Percentiles rank a stretch among this genome's conserved stretches.
phyloP scores from a whole-genome alignment of 164 flowering plant genomes.

The Stephania japonica region DNA sequence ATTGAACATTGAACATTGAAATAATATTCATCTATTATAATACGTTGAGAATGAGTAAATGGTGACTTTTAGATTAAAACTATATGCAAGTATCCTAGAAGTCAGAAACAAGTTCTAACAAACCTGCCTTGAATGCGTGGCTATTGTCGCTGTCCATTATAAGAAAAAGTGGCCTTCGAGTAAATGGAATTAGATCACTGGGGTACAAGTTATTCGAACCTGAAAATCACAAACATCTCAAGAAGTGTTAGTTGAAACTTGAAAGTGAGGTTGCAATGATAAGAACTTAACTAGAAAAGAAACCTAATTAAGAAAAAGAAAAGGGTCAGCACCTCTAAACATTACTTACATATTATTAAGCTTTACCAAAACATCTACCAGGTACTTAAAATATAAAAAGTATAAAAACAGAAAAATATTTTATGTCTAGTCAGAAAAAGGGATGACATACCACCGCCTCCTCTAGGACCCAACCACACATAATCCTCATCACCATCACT shows the following conservation, averaged over 20 bases:
- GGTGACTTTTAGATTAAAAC: background rate
- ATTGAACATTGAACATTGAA: background rate
- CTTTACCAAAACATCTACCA: background rate
- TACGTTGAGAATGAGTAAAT: background rate
- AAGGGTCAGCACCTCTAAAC: background rate
- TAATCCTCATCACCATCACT: slow-evolving; percentile 31
- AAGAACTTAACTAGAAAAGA: background rate
- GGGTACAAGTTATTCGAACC: slow-evolving; percentile 73
- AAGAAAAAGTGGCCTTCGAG: slow-evolving; percentile 84
- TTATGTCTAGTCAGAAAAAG: background rate
- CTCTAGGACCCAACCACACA: slow-evolving; percentile 70
- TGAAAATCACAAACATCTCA: slow-evolving; percentile 26
- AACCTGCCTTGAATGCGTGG: slow-evolving; percentile 99
- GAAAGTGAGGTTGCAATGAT: background rate
- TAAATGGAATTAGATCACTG: slow-evolving; percentile 88
- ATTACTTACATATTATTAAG: background rate
- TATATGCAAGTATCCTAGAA: background rate
- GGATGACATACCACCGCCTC: slow-evolving; percentile 47
- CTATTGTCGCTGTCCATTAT: slow-evolving; percentile 92
- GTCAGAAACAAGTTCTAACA: slow-evolving; percentile 56
- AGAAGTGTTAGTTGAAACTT: background rate
- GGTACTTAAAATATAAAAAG: too few relatives aligned
- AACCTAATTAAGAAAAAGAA: background rate
- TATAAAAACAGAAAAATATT: background rate
- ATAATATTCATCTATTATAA: background rate